Base-by-base conservation (phyloP, 164 flowering plant genomes). In the Macadamia integrifolia region DNA sequence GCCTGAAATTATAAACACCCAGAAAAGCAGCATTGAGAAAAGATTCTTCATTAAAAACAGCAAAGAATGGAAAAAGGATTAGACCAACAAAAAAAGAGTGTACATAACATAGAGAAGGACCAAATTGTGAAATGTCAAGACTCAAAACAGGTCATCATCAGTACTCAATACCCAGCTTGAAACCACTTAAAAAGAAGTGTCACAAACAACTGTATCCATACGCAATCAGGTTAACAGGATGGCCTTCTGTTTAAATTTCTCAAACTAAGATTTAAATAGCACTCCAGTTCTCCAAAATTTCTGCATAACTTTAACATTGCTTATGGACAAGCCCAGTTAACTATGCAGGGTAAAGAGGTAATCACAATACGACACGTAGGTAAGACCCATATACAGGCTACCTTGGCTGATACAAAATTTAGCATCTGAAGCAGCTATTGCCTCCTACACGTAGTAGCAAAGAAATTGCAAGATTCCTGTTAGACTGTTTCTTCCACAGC, bases 1-100 rank as follows among this genome's bases (percentile, higher is more conserved):
- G 88, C 83, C 98, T 93, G 77, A 70, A 77, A 80, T 75, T 58
- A 73, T 42, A 71, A 71, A 64, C 9, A 62, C 52, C 67, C 40
- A 65, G 52, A 64, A 66, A 17, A 65, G 30, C 6, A 63, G 23
- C 53, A 52, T 6, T 11, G 40, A 64, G 64, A 56, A 31, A 43
- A 53, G 4, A 57, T 35, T 3, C 59, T 11, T 62, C 55, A 40
- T 1, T 56, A 6, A 40, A 32, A n/a, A 60, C 7, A 17, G 18
- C 13, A 53, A 53, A 53, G 57, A 53, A 53, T 14, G 15, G 57
- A 53, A 53, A 53, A 53, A n/a, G 14, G 57, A 17, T 53, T 49
- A 35, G 23, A 35, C 40, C 40, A 35, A 11, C 55, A 46, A 46
- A 46, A 46, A 35, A 35, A 35, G 5, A 35, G 40, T 31, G 3